Evolutionary conservation across 257 asterid species (phyloP), one percentile per base, ranked within the genome.

Genomic region (Lithospermum erythrorhizon): DNA sequence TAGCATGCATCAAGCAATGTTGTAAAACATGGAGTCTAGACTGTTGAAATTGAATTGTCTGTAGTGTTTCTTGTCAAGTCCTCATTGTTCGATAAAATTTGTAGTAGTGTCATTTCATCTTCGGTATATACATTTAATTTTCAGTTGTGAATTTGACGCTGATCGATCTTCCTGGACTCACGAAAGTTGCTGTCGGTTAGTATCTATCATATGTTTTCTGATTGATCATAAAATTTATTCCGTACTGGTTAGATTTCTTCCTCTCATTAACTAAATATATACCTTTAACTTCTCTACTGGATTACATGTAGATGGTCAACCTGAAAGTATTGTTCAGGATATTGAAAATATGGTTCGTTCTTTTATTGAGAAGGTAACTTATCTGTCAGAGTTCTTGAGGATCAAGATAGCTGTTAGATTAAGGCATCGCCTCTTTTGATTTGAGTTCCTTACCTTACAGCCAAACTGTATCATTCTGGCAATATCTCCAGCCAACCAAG

Each of bases 141-240:
- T 32, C 94, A 93, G 98, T 93, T 57, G 98, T 93, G 70, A 84
- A 93, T 71, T 85, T 93, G 86, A 93, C 98, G n/a, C n/a, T n/a
- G 73, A 79, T 93, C 51, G 97, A 93, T 81, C 98, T 93, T 78
- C 98, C 97, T 62, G 97, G 98, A 61, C 97, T 89, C 58, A 93
- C 98, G 23, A 93, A 93, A 69, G 98, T 93, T 62, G 98, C 98
- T 49, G 90, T 89, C 61, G 98, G 98, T 93, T 82, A 84, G 97
- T 73, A 55, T 65, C 52, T 48, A 29, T 66, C 10, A n/a, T 67
- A 22, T 5, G 61, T 49, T 49, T 19, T 68, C 61, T 45, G 45
- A 48, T 61, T 63, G 23, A 23, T 64, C 71, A 64, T 20, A 6
- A 21, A 25, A 55, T 49, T n/a, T n/a, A n/a, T n/a, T n/a, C n/a